phyloP scores from a whole-genome alignment of 2,329 filamentous ascomycete genomes.

The Nannizzia gypsea region DNA sequence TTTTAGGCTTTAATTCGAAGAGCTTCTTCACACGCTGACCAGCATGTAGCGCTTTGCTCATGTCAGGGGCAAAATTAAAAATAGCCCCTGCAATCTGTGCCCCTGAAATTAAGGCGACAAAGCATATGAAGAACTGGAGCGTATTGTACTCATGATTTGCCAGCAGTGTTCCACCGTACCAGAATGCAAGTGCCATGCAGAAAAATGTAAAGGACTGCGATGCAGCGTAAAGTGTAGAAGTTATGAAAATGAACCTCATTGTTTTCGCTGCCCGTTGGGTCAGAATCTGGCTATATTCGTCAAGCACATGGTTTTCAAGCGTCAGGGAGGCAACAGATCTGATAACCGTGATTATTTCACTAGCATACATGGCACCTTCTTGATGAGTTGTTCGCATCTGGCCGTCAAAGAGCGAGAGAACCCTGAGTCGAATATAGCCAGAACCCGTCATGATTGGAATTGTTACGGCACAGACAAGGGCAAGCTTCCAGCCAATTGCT shows the following conservation, averaged over 20 bases:
- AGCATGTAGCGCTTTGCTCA: conserved; percentile 81
- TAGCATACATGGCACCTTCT: conserved; percentile 71
- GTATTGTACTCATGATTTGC: conserved; percentile 57
- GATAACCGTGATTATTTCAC: conserved; percentile 84
- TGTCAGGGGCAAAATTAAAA: conserved; percentile 82
- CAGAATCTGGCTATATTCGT: conserved; percentile 56
- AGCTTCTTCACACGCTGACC: conserved; percentile 68
- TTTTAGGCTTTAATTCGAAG: conserved; percentile 66
- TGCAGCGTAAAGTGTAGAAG: conserved; percentile 66
- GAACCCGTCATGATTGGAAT: conserved; percentile 67
- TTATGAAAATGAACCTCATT: conserved; percentile 69
- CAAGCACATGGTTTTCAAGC: conserved; percentile 67
- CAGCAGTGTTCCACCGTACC: conserved; percentile 75
- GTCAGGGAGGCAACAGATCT: conserved; percentile 86
- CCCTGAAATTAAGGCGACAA: conserved; percentile 76
- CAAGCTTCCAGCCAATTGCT: conserved; percentile 73
- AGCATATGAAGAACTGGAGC: conserved; percentile 87
- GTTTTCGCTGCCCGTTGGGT: conserved; percentile 40
- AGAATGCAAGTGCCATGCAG: conserved; percentile 78
- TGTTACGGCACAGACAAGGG: conserved; percentile 66
- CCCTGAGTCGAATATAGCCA: conserved; percentile 75
- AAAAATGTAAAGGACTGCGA: conserved; percentile 76
- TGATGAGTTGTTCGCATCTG: conserved; percentile 71
- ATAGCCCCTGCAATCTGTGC: conserved; percentile 82
- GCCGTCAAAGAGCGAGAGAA: conserved; percentile 65